phyloP scores from a whole-genome alignment of 495 filamentous ascomycete genomes.

The Penicillium argentinense region DNA sequence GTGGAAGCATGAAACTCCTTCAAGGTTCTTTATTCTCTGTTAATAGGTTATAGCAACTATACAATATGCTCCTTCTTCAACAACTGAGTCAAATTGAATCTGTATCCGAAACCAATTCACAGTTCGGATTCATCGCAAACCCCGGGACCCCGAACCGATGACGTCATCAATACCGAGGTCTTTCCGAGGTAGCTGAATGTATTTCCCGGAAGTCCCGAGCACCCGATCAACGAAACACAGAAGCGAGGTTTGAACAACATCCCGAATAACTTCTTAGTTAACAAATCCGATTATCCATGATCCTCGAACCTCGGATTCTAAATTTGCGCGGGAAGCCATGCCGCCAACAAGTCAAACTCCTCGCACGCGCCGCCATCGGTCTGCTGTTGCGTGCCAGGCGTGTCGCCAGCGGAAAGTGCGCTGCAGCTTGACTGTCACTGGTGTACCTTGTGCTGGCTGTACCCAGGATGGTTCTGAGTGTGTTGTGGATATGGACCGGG shows the following conservation, averaged over 20 bases:
- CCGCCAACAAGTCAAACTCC: not conserved
- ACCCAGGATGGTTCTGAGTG: slow-evolving; percentile 30
- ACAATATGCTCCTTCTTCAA: too few species aligned
- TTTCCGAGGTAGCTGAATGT: not conserved
- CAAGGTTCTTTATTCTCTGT: too few species aligned
- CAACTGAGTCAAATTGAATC: too few species aligned
- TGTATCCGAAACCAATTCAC: too few species aligned
- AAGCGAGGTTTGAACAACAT: not conserved
- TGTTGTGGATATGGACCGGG: slow-evolving; percentile 17
- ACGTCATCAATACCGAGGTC: not conserved
- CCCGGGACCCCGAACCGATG: too few species aligned
- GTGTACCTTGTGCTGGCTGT: slow-evolving; percentile 32
- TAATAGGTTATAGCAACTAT: too few species aligned
- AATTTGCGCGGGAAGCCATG: not conserved
- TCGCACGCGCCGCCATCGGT: slow-evolving; percentile 32
- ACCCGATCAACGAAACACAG: not conserved
- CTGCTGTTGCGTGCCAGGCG: slow-evolving; percentile 29
- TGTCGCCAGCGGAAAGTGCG: slow-evolving; percentile 38
- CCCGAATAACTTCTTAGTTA: not conserved
- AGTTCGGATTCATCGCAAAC: too few species aligned
- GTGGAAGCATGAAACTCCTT: too few species aligned
- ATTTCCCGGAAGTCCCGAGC: too few species aligned
- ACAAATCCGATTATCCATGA: not conserved
- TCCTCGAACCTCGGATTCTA: not conserved
- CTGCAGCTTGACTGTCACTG: slow-evolving; percentile 32